Evolutionary conservation across 2,329 filamentous ascomycete species (phyloP).

Genomic region (Dothiorella sarmentorum): DNA sequence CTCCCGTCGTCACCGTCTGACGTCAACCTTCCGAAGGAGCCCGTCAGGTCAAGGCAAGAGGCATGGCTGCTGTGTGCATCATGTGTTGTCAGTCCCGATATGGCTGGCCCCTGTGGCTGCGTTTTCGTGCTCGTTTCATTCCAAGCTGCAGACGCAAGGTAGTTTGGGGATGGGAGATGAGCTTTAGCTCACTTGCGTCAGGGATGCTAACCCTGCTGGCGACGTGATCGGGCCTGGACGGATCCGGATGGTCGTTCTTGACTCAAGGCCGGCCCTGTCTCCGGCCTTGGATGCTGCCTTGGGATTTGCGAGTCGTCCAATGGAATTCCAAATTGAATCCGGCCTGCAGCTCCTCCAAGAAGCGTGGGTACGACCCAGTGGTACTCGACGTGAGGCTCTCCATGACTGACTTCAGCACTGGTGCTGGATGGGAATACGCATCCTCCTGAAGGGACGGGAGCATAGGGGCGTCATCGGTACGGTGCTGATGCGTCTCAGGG

Average conservation of each 20-base stretch:
- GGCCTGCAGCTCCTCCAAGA: not conserved
- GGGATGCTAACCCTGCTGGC: not conserved
- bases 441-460: not conserved
- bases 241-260: too few relatives aligned
- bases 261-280: not conserved
- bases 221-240: not conserved
- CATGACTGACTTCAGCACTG: not conserved
- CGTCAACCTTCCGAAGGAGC: not conserved
- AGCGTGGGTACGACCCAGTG: not conserved
- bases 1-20: not conserved
- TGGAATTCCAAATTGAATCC: not conserved
- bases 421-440: too few relatives aligned
- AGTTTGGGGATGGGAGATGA: not conserved
- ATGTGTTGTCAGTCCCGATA: not conserved
- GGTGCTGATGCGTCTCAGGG: too few relatives aligned
- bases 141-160: not conserved
- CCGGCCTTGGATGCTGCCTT: not conserved
- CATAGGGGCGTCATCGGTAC: too few relatives aligned
- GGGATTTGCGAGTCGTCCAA: not conserved
- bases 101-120: slow-evolving; percentile 1
- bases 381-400: not conserved
- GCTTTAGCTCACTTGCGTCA: not conserved
- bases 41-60: not conserved
- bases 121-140: slow-evolving; percentile 8
- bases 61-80: not conserved